These are phyloP conservation scores for Diplosphaera chodatii DNA, from an alignment of 139 green algal genomes.

Conservation along the genomic window DNA sequence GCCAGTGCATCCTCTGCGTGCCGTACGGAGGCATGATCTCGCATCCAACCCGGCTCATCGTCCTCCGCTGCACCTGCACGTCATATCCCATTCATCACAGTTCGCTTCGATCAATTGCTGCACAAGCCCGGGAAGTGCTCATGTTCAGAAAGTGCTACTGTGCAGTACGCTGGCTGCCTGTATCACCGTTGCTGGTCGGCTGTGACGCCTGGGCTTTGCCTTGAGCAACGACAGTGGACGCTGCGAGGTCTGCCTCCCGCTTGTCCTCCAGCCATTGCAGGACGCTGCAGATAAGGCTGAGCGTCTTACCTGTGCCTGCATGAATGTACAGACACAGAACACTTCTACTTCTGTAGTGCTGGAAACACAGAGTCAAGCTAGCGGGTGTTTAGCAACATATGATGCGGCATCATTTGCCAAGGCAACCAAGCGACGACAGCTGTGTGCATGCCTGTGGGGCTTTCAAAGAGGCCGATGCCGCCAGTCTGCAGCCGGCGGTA, in stretches of 20 bases:
- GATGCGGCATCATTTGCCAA: too few species aligned
- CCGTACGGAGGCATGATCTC: background rate
- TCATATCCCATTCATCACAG: too few species aligned
- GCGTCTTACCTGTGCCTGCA: conserved; percentile 87
- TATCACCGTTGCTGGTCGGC: background rate
- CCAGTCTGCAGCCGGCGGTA: conserved; percentile 56
- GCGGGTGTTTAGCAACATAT: too few species aligned
- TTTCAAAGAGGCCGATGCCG: conserved; percentile 82
- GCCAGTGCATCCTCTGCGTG: background rate
- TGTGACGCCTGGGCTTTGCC: background rate
- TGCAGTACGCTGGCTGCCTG: too few species aligned
- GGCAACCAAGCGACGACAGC: too few species aligned
- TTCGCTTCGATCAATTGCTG: too few species aligned
- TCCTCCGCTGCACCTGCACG: background rate
- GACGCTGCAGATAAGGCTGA: conserved; percentile 82
- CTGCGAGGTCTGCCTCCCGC: conserved; percentile 6
- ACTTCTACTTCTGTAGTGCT: too few species aligned
- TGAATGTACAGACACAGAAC: too few species aligned
- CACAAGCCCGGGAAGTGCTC: too few species aligned
- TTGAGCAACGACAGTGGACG: background rate
- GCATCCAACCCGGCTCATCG: conserved; percentile 49
- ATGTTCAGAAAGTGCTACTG: background rate
- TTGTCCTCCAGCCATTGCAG: conserved; percentile 74
- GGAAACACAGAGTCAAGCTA: too few species aligned
- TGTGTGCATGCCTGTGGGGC: conserved; percentile 70